phyloP scores from a whole-genome alignment of 306 rosid genomes.

The Prunus armeniaca region DNA sequence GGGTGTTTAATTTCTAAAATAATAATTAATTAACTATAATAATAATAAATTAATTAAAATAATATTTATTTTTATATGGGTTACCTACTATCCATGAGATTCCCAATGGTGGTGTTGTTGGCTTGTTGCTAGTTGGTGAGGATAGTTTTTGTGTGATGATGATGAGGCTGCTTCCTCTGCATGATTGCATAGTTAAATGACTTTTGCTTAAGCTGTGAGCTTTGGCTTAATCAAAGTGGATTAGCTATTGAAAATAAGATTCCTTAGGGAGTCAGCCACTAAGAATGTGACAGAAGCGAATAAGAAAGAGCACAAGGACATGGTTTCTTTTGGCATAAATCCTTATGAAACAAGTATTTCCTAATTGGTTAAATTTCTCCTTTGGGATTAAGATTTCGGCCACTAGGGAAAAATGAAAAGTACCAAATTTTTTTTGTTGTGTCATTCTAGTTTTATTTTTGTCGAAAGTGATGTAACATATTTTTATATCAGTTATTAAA shows the following conservation, averaged over 20 bases:
- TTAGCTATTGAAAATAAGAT: conserved; percentile 21
- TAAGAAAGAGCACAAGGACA: conserved; percentile 20
- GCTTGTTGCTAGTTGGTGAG: conserved; percentile 12
- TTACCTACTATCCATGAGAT: conserved; percentile 38
- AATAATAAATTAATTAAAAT: background rate
- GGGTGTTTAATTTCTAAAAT: background rate
- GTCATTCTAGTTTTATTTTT: too few relatives aligned
- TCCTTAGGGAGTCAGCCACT: conserved; percentile 29
- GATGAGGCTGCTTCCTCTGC: background rate
- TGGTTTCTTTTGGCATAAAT: conserved; percentile 15
- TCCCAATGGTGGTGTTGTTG: background rate
- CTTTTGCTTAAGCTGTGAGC: background rate
- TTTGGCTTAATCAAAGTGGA: conserved; percentile 10
- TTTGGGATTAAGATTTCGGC: too few relatives aligned
- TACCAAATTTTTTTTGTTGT: too few relatives aligned
- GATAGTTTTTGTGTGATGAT: conserved; percentile 5
- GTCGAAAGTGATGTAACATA: too few relatives aligned
- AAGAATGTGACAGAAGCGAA: conserved; percentile 23
- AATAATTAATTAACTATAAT: background rate
- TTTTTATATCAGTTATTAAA: too few relatives aligned
- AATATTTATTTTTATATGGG: background rate
- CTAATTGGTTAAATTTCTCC: too few relatives aligned
- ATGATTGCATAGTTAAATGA: conserved; percentile 34
- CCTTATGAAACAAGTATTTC: conserved; percentile 3
- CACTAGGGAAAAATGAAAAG: too few relatives aligned